A percentile compares a stretch with the other conserved stretches of the same genome.
Conservation (phyloP, 768 basidiomycete genomes). For the Crassisporium funariophilum region DNA sequence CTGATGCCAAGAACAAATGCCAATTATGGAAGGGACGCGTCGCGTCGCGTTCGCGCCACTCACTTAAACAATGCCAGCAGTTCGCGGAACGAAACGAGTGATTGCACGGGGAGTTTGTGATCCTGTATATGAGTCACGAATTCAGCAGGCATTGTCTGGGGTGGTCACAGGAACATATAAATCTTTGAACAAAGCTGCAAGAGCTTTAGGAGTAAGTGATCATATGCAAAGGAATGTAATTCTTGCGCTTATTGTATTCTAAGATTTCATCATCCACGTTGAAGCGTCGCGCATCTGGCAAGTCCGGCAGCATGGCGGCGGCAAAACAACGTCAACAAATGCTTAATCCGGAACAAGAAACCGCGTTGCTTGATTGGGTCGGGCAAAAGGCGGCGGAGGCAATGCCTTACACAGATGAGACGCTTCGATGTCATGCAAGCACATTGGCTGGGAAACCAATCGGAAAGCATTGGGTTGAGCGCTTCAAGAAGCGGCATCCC, state of each 20-base stretch:
- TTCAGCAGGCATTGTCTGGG: not conserved
- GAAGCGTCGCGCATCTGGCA: not conserved
- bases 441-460: conserved; percentile 10
- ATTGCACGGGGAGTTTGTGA: too few relatives aligned
- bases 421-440: conserved; percentile 6
- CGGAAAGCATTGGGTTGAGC: conserved; percentile 13
- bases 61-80: too few relatives aligned
- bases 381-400: not conserved
- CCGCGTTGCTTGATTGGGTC: conserved; percentile 11
- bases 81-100: too few relatives aligned
- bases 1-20: too few relatives aligned
- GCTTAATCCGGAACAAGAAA: conserved; percentile 5
- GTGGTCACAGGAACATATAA: not conserved
- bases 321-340: not conserved
- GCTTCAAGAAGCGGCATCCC: conserved; percentile 13
- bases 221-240: not conserved
- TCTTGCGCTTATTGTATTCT: not conserved
- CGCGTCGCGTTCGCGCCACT: too few relatives aligned
- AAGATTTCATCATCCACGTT: not conserved
- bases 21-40: too few relatives aligned
- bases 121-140: not conserved
- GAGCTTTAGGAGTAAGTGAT: not conserved
- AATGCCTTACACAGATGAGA: not conserved
- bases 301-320: not conserved
- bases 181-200: not conserved